phyloP scores from a whole-genome alignment of 116 monocot genomes.

The Phalaenopsis hybrid region DNA sequence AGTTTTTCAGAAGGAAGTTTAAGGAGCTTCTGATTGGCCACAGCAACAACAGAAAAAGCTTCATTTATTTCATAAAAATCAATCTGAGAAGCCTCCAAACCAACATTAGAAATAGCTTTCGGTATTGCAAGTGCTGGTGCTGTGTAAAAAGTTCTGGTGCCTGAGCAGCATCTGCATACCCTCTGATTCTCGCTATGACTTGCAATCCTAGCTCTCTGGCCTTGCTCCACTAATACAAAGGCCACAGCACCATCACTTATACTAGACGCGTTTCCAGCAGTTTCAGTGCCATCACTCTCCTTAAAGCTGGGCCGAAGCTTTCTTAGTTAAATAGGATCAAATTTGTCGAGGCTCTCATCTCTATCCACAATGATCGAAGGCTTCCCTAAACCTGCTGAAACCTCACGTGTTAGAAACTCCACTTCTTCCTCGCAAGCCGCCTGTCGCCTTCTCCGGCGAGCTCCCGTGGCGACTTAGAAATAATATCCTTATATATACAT shows the following conservation, averaged over 20 bases:
- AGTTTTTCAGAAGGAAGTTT: slow-evolving; percentile 64
- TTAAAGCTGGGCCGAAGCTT: slow-evolving; percentile 96
- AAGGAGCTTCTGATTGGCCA: slow-evolving; percentile 91
- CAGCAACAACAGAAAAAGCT: slow-evolving; percentile 92
- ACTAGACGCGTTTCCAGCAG: slow-evolving; percentile 97
- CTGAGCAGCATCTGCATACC: slow-evolving; percentile 98
- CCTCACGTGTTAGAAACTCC: slow-evolving; percentile 21
- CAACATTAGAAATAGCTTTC: slow-evolving; percentile 78
- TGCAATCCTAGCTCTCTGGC: slow-evolving; percentile 75
- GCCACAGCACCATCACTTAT: slow-evolving; percentile 99
- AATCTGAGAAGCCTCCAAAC: slow-evolving; percentile 76
- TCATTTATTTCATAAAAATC: slow-evolving; percentile 99
- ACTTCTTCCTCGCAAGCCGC: too few relatives aligned
- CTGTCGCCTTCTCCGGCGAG: too few relatives aligned
- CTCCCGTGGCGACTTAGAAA: too few relatives aligned
- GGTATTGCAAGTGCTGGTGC: slow-evolving; percentile 93
- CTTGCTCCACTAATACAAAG: slow-evolving; percentile 85
- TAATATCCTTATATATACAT: too few relatives aligned
- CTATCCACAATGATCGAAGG: slow-evolving; percentile 55
- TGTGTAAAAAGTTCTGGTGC: slow-evolving; percentile 91
- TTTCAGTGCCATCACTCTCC: slow-evolving; percentile 81
- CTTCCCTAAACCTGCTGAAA: slow-evolving; percentile 73
- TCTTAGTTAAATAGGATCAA: slow-evolving; percentile 78
- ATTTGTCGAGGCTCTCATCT: slow-evolving; percentile 78
- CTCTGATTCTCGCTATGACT: slow-evolving; percentile 83